phyloP scores from a whole-genome alignment of 495 filamentous ascomycete species.

The Choiromyces venosus region DNA sequence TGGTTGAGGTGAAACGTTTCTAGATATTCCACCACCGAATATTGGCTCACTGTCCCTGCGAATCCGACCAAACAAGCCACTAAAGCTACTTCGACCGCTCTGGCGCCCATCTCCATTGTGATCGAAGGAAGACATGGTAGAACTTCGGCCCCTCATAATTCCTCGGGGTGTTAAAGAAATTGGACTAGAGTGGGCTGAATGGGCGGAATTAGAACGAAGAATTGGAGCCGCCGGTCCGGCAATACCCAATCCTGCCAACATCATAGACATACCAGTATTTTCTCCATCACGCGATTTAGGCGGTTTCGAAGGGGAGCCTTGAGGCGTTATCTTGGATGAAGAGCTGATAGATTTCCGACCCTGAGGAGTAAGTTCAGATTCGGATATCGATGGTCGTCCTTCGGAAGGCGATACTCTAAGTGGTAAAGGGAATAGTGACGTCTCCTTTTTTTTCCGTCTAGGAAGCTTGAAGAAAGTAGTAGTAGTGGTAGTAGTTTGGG shows the following conservation, averaged over 20 bases:
- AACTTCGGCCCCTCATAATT: conserved; percentile 65
- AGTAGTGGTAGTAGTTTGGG: conserved; percentile 57
- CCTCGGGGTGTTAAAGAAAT: conserved; percentile 50
- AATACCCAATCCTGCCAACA: conserved; percentile 34
- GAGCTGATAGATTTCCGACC: conserved; percentile 37
- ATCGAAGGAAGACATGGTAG: conserved; percentile 72
- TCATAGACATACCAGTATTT: conserved; percentile 22
- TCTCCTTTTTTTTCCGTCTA: conserved; percentile 73
- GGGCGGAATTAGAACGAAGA: conserved; percentile 58
- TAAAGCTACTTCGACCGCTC: conserved; percentile 77
- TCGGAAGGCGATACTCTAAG: conserved; percentile 47
- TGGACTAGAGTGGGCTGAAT: conserved; percentile 70
- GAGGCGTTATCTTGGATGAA: not conserved
- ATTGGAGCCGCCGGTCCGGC: conserved; percentile 41
- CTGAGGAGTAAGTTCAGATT: conserved; percentile 29
- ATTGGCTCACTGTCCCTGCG: conserved; percentile 40
- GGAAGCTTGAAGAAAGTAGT: conserved; percentile 75
- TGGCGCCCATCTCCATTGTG: conserved; percentile 53
- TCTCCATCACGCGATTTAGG: conserved; percentile 11
- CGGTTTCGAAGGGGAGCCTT: conserved; percentile 16
- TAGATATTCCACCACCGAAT: conserved; percentile 24
- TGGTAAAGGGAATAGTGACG: conserved; percentile 81
- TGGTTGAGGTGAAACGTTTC: conserved; percentile 38
- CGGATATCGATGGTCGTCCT: conserved; percentile 29
- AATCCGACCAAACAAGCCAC: conserved; percentile 65